Evolutionary conservation across 2,329 filamentous ascomycete genomes (phyloP), one percentile per base, ranked within the genome.

Genomic region (Colletotrichum viniferum): DNA sequence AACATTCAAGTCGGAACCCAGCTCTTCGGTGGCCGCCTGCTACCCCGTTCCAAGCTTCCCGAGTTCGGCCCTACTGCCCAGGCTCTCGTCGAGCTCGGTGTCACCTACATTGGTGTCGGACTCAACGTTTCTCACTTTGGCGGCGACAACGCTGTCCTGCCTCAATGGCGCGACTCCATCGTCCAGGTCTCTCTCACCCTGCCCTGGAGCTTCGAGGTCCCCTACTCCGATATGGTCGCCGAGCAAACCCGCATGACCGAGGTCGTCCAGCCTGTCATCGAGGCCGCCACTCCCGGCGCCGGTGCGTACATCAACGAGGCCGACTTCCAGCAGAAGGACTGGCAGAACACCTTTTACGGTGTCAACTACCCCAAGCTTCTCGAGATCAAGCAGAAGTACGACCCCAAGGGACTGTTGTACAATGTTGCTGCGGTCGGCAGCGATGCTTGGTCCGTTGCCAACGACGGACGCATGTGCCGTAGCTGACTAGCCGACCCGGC

Each of bases 151-250:
- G 77, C 87, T 0, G 84, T 87, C 3, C 84, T 87, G 5, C 86
- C 86, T 1, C 82, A 82, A 18, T 87, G 86, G 86, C 81, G 85
- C 21, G 78, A 81, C 24, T 78, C 85, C 7, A 77, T 87, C 43
- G 77, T 83, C 30, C 80, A 82, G 67, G 76, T 79, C 8, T 80
- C 85, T 71, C 76, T 79, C 72, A 74, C 72, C 7, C 61, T 72
- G 28, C 68, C 69, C 6, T 78, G 77, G 77, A 74, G 67, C 32
- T 72, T 69, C n/a, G 66, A 74, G 13, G 71, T 38, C 6, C 74
- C 74, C 43, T 74, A 61, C 21, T 48, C 48, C 5, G 77, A 78
- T 63, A 77, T 77, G 74, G 56, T 68, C 3, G 73, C 73, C 14
- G 43, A 58, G 58, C 73, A 76, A 70, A 32, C 14, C 26, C 73